A percentile compares a stretch with the other conserved stretches of the same genome.
These are phyloP conservation scores for Tetrapisispora nanseiensis DNA, from an alignment of 805 yeast genomes.

Conservation along the genomic window DNA sequence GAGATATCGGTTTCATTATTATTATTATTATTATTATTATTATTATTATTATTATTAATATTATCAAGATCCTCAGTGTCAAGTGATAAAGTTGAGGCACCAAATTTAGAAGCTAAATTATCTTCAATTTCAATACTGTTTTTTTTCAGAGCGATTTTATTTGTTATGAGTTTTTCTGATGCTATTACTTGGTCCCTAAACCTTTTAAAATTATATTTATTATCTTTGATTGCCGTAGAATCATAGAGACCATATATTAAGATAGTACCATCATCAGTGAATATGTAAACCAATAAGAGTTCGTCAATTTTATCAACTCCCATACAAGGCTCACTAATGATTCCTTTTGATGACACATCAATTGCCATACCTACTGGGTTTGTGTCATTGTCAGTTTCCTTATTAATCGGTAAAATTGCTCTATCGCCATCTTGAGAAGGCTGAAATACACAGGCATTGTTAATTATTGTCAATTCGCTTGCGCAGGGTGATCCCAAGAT, in stretches of 20 bases:
- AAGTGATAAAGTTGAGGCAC: too few species aligned
- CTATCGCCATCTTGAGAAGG: constrained; percentile 60
- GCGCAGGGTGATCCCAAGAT: constrained; percentile 55
- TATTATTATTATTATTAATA: neutral
- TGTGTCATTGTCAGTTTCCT: constrained; percentile 55
- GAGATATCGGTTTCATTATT: neutral
- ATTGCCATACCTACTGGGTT: constrained; percentile 61
- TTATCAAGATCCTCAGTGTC: too few species aligned
- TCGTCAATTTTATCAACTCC: constrained; percentile 50
- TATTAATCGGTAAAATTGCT: constrained; percentile 66
- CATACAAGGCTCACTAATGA: constrained; percentile 43
- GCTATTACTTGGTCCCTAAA: neutral
- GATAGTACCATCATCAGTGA: constrained; percentile 55
- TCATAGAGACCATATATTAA: constrained; percentile 59
- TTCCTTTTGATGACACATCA: constrained; percentile 41
- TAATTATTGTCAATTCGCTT: constrained; percentile 46
- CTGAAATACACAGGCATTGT: constrained; percentile 31
- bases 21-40: neutral
- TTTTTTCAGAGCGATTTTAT: neutral
- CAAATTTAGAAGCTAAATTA: too few species aligned
- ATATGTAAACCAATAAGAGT: constrained; percentile 54
- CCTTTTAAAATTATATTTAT: constrained; percentile 18
- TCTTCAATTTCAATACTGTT: too few species aligned
- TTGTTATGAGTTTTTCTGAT: neutral
- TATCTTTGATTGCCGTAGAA: constrained; percentile 37